Evolutionary conservation across 169 alveolate genomes (phyloP).

Genomic region (Plasmodium cynomolgi): DNA sequence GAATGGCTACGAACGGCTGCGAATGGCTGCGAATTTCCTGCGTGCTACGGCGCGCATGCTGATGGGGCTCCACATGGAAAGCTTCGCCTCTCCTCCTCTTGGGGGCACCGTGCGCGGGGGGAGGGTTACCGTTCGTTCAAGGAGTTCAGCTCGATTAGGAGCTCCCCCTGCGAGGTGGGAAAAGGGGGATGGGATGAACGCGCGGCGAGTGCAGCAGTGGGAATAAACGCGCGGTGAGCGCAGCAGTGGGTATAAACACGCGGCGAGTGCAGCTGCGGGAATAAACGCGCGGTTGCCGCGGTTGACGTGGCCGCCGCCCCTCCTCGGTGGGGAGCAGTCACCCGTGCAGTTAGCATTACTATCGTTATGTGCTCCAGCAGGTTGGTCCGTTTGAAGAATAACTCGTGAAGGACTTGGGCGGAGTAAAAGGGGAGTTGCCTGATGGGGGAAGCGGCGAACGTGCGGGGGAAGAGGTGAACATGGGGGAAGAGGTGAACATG

Average conservation of each 20-base stretch:
- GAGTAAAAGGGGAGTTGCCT: conserved; percentile 70
- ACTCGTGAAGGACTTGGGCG: conserved; percentile 35
- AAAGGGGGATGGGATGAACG: not conserved
- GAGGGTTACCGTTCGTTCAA: conserved; percentile 2
- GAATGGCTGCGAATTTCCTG: too few species aligned
- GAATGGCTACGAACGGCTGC: too few species aligned
- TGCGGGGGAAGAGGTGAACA: not conserved
- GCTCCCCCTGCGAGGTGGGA: conserved; percentile 19
- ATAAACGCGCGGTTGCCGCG: too few species aligned
- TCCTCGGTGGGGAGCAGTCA: not conserved
- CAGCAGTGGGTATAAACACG: not conserved
- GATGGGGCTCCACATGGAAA: too few species aligned
- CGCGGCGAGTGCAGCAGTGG: not conserved
- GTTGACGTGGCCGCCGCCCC: not conserved
- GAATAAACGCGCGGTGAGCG: not conserved
- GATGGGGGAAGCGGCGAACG: not conserved
- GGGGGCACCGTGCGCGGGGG: not conserved
- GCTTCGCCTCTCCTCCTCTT: too few species aligned
- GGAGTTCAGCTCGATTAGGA: conserved; percentile 26
- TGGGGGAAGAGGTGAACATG: not conserved
- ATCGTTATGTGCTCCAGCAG: conserved; percentile 43
- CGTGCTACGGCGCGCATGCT: too few species aligned
- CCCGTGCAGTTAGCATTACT: conserved; percentile 4
- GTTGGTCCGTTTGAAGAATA: conserved; percentile 23
- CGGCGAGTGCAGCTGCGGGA: not conserved